Conservation (phyloP, 2,329 filamentous ascomycete species). For the Cadophora sp. region DNA sequence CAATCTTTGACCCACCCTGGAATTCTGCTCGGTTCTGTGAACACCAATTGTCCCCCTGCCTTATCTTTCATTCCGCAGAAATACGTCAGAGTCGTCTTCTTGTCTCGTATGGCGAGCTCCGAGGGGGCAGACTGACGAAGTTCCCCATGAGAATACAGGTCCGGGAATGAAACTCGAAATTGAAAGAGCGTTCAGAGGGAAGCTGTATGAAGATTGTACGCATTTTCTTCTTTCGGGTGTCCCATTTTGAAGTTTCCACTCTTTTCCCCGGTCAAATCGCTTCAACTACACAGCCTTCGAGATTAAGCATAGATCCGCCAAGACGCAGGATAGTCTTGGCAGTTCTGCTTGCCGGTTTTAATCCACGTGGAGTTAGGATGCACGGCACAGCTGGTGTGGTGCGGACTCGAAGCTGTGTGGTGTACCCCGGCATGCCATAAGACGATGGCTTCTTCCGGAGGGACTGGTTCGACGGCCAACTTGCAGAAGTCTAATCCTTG, state of each 20-base stretch:
- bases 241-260: background rate
- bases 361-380: constrained; percentile 3
- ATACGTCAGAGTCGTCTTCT: constrained; percentile 8
- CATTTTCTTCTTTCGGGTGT: background rate
- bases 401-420: background rate
- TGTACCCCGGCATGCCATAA: background rate
- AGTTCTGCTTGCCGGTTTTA: background rate
- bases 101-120: constrained; percentile 4
- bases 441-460: background rate
- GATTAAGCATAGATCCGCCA: constrained; percentile 16
- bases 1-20: background rate
- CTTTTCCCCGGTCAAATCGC: constrained; percentile 1
- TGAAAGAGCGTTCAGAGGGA: background rate
- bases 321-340: constrained; percentile 3
- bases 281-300: background rate
- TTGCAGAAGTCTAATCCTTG: constrained; percentile 5
- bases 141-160: background rate
- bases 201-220: background rate
- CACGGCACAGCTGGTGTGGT: constrained; percentile 9
- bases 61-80: background rate
- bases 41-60: background rate
- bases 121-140: background rate
- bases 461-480: constrained; percentile 8
- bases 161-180: background rate
- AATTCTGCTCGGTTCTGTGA: background rate